Evolutionary conservation across 768 basidiomycete genomes (phyloP).

Genomic region (Hydnum rufescens): DNA sequence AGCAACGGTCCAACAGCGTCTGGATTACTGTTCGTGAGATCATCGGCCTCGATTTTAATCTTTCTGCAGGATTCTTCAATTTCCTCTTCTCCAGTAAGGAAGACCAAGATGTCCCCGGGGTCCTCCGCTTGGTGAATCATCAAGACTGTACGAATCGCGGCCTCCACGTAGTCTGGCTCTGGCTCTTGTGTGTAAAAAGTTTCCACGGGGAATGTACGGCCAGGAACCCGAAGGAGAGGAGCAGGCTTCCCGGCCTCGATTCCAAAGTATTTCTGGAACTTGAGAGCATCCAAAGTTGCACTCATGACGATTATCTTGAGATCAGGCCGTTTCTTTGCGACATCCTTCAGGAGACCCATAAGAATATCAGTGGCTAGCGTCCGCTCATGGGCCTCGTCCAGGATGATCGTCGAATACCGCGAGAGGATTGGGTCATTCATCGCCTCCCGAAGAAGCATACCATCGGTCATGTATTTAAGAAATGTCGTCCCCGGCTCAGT

Average conservation of each 20-base stretch:
- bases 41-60: conserved; percentile 80
- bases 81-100: conserved; percentile 96
- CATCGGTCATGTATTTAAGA: conserved; percentile 99
- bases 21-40: conserved; percentile 48
- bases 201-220: conserved; percentile 88
- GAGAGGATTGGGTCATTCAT: conserved; percentile 86
- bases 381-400: conserved; percentile 97
- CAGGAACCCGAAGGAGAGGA: conserved; percentile 79
- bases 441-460: conserved; percentile 80
- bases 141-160: conserved; percentile 84
- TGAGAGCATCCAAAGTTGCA: conserved; percentile 88
- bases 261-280: conserved; percentile 89
- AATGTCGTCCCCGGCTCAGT: conserved; percentile 79
- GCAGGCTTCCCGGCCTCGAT: conserved; percentile 26
- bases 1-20: conserved; percentile 65
- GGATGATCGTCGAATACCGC: conserved; percentile 92
- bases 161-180: conserved; percentile 91
- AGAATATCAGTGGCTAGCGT: conserved; percentile 96
- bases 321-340: conserved; percentile 63
- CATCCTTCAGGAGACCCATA: conserved; percentile 83
- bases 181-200: conserved; percentile 87
- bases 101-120: conserved; percentile 78
- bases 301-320: conserved; percentile 98
- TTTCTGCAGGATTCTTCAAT: conserved; percentile 93
- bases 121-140: conserved; percentile 97